Evolutionary conservation across 345 rosid genomes (phyloP), one percentile per base, ranked within the genome.

Genomic region (Rhizophora mangle): DNA sequence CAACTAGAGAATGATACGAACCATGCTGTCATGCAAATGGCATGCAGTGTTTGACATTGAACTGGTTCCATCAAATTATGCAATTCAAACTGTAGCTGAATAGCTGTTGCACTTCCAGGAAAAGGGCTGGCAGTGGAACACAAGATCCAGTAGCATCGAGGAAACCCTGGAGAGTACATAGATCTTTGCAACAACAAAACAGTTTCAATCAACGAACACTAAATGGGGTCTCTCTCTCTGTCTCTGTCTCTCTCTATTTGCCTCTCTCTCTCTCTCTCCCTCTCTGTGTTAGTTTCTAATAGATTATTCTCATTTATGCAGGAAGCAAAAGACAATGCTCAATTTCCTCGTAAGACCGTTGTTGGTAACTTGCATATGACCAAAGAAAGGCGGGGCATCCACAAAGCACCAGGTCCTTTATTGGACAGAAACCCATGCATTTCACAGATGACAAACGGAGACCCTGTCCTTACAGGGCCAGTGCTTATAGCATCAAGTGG

Each of bases 101-200:
- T 47, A 19, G n/a, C 22, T 56, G 56, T 63, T 65, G 34, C 22
- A 49, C 68, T 57, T 75, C 30, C 83, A 90, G 96, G 85, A 88
- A 76, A 76, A 85, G 67, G 70, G 80, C 67, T 19, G 83, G 86
- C 49, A 60, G 79, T 10, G 80, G 72, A 74, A 56, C 69, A 49
- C 73, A 86, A 66, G 89, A 84, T 59, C 54, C 82, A 15, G 85
- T 75, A 70, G 65, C 78, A n/a, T 24, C 84, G n/a, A 82, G 81
- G 68, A 83, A 76, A 77, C 65, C 82, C 6, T 82, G 80, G 77
- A 82, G 76, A 79, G 49, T 68, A 30, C 79, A 74, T 62, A 83
- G 73, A 72, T n/a, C 64, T 36, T 72, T 73, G 68, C 83, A 81
- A 15, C 85, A 78, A 58, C 65, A 72, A 2, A 82, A 67, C 70